Base-by-base conservation (phyloP, 192 early-diverging fungal species). In the Backusella parvicylindrica region DNA sequence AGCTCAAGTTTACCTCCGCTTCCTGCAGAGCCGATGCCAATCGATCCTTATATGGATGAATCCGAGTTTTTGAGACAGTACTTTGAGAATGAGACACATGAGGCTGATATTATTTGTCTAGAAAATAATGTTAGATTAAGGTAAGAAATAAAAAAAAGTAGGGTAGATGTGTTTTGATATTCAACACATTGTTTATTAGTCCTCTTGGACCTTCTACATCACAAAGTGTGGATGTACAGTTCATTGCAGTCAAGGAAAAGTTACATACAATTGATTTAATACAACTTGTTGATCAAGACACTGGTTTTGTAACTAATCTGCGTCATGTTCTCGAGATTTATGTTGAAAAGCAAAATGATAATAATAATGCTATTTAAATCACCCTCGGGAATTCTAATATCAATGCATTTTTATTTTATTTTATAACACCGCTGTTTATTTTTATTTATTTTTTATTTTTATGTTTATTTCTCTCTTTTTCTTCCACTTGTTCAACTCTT, bases 21-120 rank as follows among this genome's bases (percentile, higher is more conserved):
- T 16, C 87, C 87, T 35, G 75, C 76, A 28, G 75, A 84, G 53
- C 81, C 77, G 49, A 78, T 79, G 30, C 84, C 83, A 11, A 81
- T 89, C 50, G 86, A 86, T 38, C 85, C 88, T n/a, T 89, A 79
- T 47, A 85, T 88, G 79, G 88, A 88, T 33, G 88, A 86, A 68
- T 64, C 43, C 71, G 88, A 87, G 47, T 86, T 89, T 26, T 64
- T 89, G 28, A 82, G 84, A 15, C 81, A 82, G 23, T 86, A 86
- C 70, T 81, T 87, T 43, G 86, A 89, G 56, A 84, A 83, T 43
- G 88, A 87, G 69, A 89, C 85, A 0, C 84, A 86, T 21, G 88
- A 89, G 65, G 85, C 88, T 31, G 88, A 87, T 70, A 85, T 89
- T 21, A 82, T 89, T 64, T 85, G 86, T 64, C 64, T 89, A 7